Evolutionary conservation across 805 yeast genomes (phyloP).

Genomic region (Candida gorgasii): DNA sequence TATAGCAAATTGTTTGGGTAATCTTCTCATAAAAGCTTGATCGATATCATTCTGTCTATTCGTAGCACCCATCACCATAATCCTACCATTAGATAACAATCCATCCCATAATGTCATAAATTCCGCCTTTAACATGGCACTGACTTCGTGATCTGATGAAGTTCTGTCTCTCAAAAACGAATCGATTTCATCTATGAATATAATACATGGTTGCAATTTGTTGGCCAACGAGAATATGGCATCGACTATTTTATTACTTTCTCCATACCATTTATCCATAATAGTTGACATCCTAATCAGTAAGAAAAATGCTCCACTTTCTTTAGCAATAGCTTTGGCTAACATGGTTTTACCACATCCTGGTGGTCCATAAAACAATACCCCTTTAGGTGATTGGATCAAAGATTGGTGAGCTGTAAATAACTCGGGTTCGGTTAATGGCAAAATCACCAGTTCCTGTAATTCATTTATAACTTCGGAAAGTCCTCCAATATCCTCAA

Average conservation of each 20-base stretch:
- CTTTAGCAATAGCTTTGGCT: conserved; percentile 92
- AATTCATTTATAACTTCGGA: conserved; percentile 80
- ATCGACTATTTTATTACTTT: conserved; percentile 88
- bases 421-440: conserved; percentile 71
- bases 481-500: conserved; percentile 87
- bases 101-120: conserved; percentile 99
- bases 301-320: conserved; percentile 87
- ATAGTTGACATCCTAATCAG: conserved; percentile 90
- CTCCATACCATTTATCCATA: conserved; percentile 98
- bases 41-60: conserved; percentile 92
- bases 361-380: conserved; percentile 93
- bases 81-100: conserved; percentile 69
- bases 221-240: conserved; percentile 88
- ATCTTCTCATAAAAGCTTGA: conserved; percentile 84
- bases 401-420: conserved; percentile 67
- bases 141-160: conserved; percentile 89
- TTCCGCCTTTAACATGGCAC: conserved; percentile 91
- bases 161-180: conserved; percentile 87
- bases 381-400: conserved; percentile 92
- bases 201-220: conserved; percentile 90
- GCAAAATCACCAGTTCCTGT: conserved; percentile 84
- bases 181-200: conserved; percentile 95
- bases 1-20: conserved; percentile 88
- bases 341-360: conserved; percentile 98
- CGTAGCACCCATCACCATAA: conserved; percentile 92